Evolutionary conservation across 306 rosid species (phyloP).

Genomic region (Vachellia pachyceras): DNA sequence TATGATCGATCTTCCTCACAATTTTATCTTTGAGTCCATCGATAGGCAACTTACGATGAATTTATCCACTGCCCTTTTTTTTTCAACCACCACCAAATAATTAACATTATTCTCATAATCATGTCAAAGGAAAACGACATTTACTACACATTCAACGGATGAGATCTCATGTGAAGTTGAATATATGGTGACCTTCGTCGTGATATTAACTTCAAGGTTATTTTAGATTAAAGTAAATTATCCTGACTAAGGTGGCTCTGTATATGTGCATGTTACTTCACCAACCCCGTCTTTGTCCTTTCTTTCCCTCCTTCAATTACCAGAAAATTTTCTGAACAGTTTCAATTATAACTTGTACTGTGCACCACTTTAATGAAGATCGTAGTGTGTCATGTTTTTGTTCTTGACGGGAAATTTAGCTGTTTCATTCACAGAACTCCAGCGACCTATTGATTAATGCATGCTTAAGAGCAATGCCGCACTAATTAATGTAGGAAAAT

Average conservation of each 20-base stretch:
- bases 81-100: background rate
- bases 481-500: too few species aligned
- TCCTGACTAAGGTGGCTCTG: background rate
- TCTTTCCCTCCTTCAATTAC: background rate
- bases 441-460: too few species aligned
- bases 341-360: background rate
- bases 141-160: constrained; percentile 34
- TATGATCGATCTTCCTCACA: background rate
- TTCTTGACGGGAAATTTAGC: background rate
- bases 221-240: background rate
- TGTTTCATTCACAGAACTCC: too few species aligned
- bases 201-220: background rate
- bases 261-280: constrained; percentile 26
- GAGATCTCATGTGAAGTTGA: constrained; percentile 26
- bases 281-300: constrained; percentile 6
- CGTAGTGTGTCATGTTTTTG: background rate
- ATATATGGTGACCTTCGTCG: background rate
- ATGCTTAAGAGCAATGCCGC: background rate
- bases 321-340: too few species aligned
- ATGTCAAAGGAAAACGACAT: constrained; percentile 29
- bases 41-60: background rate
- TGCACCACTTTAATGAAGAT: background rate
- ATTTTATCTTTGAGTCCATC: background rate
- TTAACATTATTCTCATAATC: background rate
- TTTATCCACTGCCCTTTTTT: too few species aligned